Evolutionary conservation across 257 asterid genomes (phyloP), one percentile per base, ranked within the genome.

Genomic region (Gynochthodes officinalis): DNA sequence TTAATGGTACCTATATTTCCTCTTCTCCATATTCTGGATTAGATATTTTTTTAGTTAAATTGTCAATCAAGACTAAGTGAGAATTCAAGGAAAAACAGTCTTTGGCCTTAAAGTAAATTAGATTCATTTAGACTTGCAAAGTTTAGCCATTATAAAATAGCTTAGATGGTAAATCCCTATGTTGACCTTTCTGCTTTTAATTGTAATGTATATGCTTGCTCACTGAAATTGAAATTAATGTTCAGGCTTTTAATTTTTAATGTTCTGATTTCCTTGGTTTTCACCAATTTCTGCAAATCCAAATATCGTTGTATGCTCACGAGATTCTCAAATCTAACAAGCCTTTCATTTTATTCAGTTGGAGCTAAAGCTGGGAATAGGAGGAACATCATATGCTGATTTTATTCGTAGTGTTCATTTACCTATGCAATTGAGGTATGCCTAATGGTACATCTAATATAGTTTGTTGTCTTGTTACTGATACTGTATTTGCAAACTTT

Each of bases 311-410:
- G 0, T 16, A 60, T 54, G 58, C 50, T 58, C 62, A 23, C 25
- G 55, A 58, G 59, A 25, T 76, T 73, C 53, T 78, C 7, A 75
- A 73, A 70, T 43, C 28, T 62, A 54, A 27, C 50, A n/a, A 78
- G 59, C 33, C 28, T 75, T 69, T 74, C 23, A 30, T 74, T 52
- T 70, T 53, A 70, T 74, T 67, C 81, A 93, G 98, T 86, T 93
- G 80, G 98, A 93, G 93, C 79, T 93, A 71, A 93, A 90, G 80
- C 87, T 93, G 82, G 98, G 97, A 70, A 7, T 93, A 30, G 98
- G 98, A 74, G 98, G 98, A 60, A 93, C 97, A 70, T 90, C 98
- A 68, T 90, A 93, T 85, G 86, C 95, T 42, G 98, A 93, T 87
- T 93, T 93, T 73, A 93, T 93, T 71, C 67, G 30, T 23, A 90